phyloP scores from a whole-genome alignment of 176 grass and related monocot species.

The Bothriochloa decipiens region DNA sequence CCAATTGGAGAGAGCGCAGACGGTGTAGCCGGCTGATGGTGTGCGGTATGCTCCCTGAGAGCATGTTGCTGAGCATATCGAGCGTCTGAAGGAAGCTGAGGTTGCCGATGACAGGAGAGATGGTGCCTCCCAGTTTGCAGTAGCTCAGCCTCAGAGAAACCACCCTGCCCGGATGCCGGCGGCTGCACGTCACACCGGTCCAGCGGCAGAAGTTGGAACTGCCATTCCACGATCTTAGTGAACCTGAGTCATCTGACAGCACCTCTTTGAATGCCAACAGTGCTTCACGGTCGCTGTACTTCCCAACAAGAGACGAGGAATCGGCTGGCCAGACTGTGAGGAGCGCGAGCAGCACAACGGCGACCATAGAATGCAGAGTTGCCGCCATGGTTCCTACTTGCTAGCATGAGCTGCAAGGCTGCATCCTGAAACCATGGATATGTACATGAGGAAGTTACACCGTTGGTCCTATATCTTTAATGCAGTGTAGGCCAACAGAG shows the following conservation, averaged over 20 bases:
- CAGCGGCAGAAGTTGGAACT: conserved; percentile 25
- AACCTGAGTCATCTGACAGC: neutral
- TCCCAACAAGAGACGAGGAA: neutral
- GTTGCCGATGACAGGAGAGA: conserved; percentile 27
- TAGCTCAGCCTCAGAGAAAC: neutral
- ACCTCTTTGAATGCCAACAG: conserved; percentile 32
- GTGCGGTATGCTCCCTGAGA: neutral
- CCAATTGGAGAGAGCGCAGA: neutral
- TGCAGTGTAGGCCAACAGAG: no score
- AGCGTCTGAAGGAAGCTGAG: conserved; percentile 37
- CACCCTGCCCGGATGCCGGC: conserved; percentile 32
- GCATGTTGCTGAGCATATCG: neutral
- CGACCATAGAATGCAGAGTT: neutral
- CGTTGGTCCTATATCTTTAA: no score
- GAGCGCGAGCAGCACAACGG: neutral
- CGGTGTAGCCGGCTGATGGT: neutral
- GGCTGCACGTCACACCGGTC: conserved; percentile 30
- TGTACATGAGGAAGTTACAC: neutral
- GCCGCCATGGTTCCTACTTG: neutral
- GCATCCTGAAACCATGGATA: neutral
- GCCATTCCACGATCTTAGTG: conserved; percentile 29
- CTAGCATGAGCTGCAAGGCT: neutral
- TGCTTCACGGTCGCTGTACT: neutral
- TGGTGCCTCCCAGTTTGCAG: neutral
- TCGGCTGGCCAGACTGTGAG: neutral